Conservation (phyloP, 2,329 filamentous ascomycete species). For the Neonectria neomacrospora region DNA sequence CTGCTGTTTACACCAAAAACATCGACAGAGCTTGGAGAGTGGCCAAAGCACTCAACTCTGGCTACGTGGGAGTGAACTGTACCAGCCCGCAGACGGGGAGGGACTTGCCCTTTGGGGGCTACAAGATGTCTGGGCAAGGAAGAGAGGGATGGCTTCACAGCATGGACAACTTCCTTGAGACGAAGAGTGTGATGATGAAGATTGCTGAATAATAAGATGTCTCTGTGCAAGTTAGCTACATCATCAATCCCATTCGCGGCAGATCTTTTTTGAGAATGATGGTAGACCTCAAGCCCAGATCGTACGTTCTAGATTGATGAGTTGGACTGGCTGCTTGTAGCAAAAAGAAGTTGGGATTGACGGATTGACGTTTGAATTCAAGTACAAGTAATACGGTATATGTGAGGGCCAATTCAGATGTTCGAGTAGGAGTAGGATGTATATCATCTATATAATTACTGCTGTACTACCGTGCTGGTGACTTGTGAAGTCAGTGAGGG, state of each 20-base stretch:
- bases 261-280: too few species aligned
- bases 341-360: too few species aligned
- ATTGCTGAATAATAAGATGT: conserved; percentile 12
- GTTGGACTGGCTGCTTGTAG: too few species aligned
- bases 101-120: conserved; percentile 35
- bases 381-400: too few species aligned
- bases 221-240: too few species aligned
- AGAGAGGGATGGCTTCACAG: conserved; percentile 31
- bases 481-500: not conserved
- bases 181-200: conserved; percentile 39
- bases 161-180: conserved; percentile 37
- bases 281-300: too few species aligned
- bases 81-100: conserved; percentile 36
- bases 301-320: too few species aligned
- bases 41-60: conserved; percentile 65
- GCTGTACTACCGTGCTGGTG: not conserved
- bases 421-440: not conserved
- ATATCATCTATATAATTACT: too few species aligned
- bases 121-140: conserved; percentile 29
- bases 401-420: too few species aligned
- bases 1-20: conserved; percentile 67
- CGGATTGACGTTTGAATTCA: too few species aligned
- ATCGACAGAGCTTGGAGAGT: conserved; percentile 58
- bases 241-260: too few species aligned
- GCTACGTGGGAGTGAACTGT: conserved; percentile 69